Conservation (phyloP, 768 basidiomycete species). For the Tylopilus balloui region DNA sequence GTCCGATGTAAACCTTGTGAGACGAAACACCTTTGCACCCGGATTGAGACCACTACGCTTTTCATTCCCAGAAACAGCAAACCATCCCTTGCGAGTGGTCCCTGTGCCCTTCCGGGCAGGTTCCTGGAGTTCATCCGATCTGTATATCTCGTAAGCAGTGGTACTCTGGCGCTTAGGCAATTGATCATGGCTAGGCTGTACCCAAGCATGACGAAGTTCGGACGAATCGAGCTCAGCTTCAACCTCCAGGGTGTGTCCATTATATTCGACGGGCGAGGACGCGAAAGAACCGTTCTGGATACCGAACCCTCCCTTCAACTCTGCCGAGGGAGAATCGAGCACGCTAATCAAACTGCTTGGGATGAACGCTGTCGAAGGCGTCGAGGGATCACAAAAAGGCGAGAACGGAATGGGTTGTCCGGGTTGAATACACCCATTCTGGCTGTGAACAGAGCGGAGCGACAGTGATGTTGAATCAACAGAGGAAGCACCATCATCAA, state of each 20-base stretch:
- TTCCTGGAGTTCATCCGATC: constrained; percentile 15
- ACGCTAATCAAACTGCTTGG: constrained; percentile 47
- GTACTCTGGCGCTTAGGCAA: constrained; percentile 29
- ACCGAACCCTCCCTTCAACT: constrained; percentile 39
- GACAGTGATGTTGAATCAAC: constrained; percentile 17
- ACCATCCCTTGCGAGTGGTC: constrained; percentile 44
- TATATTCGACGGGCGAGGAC: constrained; percentile 41
- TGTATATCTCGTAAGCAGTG: constrained; percentile 32
- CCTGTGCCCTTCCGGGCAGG: constrained; percentile 12
- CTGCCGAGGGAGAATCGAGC: constrained; percentile 51
- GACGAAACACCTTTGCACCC: constrained; percentile 78
- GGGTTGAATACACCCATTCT: constrained; percentile 14
- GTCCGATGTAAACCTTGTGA: constrained; percentile 32
- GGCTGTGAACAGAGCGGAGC: constrained; percentile 9
- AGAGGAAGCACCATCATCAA: constrained; percentile 39
- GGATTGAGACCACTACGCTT: constrained; percentile 75
- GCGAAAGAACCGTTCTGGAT: constrained; percentile 25
- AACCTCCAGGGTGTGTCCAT: constrained; percentile 23
- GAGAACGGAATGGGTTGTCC: constrained; percentile 39
- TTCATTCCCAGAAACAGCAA: constrained; percentile 40
- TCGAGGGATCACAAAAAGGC: constrained; percentile 46
- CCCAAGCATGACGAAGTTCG: constrained; percentile 35
- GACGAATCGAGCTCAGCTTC: constrained; percentile 44
- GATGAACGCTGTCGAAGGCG: constrained; percentile 47
- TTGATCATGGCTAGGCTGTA: constrained; percentile 13